Percentiles rank a stretch among this genome's conserved stretches.
Evolutionary conservation across 2,329 filamentous ascomycete species (phyloP).

Genomic region (Ophiocordyceps polyrhachis-furcata): DNA sequence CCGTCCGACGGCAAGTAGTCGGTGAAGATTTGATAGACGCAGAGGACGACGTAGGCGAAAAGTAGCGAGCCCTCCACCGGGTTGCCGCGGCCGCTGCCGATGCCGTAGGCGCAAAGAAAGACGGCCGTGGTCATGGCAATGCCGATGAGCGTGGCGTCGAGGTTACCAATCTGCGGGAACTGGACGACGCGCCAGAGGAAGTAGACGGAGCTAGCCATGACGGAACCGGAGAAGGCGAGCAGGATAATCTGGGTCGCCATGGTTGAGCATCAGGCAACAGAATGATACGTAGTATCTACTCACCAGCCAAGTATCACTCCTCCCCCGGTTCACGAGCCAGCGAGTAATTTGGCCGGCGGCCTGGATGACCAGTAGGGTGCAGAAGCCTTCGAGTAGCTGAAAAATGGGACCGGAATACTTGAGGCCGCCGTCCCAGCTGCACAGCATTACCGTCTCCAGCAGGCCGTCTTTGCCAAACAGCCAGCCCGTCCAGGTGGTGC

Average conservation of each 20-base stretch:
- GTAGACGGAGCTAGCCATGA: conserved; percentile 86
- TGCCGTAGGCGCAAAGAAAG: conserved; percentile 85
- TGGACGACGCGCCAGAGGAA: conserved; percentile 90
- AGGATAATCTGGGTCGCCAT: conserved; percentile 54
- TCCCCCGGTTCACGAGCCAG: conserved; percentile 83
- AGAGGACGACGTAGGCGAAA: conserved; percentile 95
- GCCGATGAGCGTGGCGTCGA: conserved; percentile 84
- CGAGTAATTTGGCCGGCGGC: conserved; percentile 83
- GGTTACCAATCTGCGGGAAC: conserved; percentile 82
- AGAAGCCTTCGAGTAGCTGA: conserved; percentile 90
- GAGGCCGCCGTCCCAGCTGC: conserved; percentile 74
- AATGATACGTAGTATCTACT: conserved; percentile 13
- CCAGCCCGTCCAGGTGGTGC: conserved; percentile 61
- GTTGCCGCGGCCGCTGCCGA: conserved; percentile 83
- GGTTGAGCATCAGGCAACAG: background rate
- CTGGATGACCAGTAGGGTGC: conserved; percentile 88
- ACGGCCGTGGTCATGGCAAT: conserved; percentile 82
- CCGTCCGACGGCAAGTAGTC: conserved; percentile 79
- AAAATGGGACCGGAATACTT: conserved; percentile 87
- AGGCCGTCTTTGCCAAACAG: conserved; percentile 74
- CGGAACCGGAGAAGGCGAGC: conserved; percentile 69
- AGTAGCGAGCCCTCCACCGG: conserved; percentile 87
- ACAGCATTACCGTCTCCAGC: conserved; percentile 61
- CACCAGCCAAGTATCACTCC: conserved; percentile 94
- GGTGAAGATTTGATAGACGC: conserved; percentile 98